A percentile compares a stretch with the other conserved stretches of the same genome.
Evolutionary conservation across 345 rosid species (phyloP).

Genomic region (Citrus sp.): DNA sequence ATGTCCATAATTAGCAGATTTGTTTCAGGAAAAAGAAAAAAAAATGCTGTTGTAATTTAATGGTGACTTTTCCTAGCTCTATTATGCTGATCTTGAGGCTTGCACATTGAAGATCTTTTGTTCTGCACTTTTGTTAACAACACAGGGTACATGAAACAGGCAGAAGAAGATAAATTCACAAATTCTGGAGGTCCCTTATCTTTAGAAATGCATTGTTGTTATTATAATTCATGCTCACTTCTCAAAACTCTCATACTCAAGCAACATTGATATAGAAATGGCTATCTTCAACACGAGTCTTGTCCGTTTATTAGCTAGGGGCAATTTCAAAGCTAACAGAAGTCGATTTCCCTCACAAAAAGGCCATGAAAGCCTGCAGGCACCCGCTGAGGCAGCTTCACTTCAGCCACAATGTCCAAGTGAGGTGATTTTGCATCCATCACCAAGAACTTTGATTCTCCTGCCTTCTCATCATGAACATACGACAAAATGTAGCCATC

Average conservation of each 20-base stretch:
- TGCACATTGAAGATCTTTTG: not conserved
- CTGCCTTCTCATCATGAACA: conserved; percentile 48
- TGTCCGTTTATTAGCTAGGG: not conserved
- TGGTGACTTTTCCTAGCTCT: not conserved
- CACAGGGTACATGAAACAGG: not conserved
- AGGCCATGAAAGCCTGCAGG: conserved; percentile 60
- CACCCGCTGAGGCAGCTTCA: conserved; percentile 49
- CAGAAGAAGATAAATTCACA: not conserved
- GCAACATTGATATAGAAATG: too few relatives aligned
- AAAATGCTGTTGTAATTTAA: not conserved
- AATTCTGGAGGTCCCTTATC: not conserved
- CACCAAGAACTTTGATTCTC: conserved; percentile 51
- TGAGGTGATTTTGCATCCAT: conserved; percentile 52
- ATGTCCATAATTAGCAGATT: too few relatives aligned
- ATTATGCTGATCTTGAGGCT: not conserved
- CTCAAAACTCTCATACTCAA: too few relatives aligned
- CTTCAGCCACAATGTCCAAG: conserved; percentile 46
- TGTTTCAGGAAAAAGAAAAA: not conserved
- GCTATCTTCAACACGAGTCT: too few relatives aligned
- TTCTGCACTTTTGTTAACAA: not conserved
- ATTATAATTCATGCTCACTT: not conserved
- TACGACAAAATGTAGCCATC: conserved; percentile 49
- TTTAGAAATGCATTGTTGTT: not conserved
- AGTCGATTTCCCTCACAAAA: conserved; percentile 10
- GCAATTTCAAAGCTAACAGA: not conserved